Base-by-base conservation (phyloP, 2,329 filamentous ascomycete genomes). In the Aspergillus proliferans region DNA sequence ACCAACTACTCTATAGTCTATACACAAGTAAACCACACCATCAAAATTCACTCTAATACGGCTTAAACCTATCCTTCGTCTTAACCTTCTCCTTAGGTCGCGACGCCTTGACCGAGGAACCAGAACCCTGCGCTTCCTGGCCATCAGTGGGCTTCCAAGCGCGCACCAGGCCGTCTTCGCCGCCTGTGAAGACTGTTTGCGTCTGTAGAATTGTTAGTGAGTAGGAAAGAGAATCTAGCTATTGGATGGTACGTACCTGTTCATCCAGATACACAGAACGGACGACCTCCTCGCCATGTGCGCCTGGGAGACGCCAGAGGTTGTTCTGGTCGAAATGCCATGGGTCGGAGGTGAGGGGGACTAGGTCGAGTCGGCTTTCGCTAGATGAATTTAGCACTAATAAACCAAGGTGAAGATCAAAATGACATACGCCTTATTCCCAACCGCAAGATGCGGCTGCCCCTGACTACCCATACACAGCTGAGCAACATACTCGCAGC, bases 401-500 rank as follows among this genome's bases (percentile, higher is more conserved):
- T 47, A 49, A 39, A 45, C 21, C 8, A 43, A 40, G 49, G 21
- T 21, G 21, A 38, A 43, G 10, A 42, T 40, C 14, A 21, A 47
- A 14, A 46, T 44, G 36, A 63, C 67, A 44, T 64, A 77, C 76
- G 71, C 71, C 47, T 77, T 76, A 50, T 74, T 76, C 8, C 76
- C 77, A 19, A 71, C 71, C 5, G 70, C 76, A 49, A 79, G 59
- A 52, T 70, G 73, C 2, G 69, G 61, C 3, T 12, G 10, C 22
- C 71, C 68, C 47, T 68, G 67, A 7, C 68, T 68, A 33, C 71
- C 65, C 50, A 71, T 62, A 42, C 78, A 66, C 46, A 83, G 60
- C 57, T 81, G 77, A 18, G 79, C 76, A 4, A 83, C 74, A 61
- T 85, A 85, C 65, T 82, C 79, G 58, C 79, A 82, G 9, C 69